Evolutionary conservation across 192 early-diverging fungal species (phyloP).

Genomic region (Haplosporangium gracile): DNA sequence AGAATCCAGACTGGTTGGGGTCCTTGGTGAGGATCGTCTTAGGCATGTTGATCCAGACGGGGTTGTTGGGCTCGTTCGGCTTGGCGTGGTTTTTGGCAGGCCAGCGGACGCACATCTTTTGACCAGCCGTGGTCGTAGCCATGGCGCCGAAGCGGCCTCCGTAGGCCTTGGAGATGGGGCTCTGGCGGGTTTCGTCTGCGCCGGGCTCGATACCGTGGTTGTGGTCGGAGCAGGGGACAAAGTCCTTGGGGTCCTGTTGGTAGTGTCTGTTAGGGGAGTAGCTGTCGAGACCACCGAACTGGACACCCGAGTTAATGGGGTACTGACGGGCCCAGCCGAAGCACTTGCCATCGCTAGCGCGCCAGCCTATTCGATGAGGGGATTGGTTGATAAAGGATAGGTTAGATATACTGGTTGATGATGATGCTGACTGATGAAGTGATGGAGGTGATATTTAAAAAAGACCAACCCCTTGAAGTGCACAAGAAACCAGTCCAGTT

Average conservation of each 20-base stretch:
- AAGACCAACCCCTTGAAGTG: too few species aligned
- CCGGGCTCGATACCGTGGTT: slow-evolving; percentile 24
- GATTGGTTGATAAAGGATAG: background rate
- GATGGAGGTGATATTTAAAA: too few species aligned
- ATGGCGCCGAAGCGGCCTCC: slow-evolving; percentile 35
- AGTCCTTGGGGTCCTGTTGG: slow-evolving; percentile 29
- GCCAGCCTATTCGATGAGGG: slow-evolving; percentile 10
- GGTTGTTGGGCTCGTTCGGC: slow-evolving; percentile 18
- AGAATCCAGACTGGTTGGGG: slow-evolving; percentile 26
- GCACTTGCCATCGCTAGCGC: slow-evolving; percentile 30
- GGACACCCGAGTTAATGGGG: slow-evolving; percentile 17
- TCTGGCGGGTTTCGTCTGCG: slow-evolving; percentile 28
- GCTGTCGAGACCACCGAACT: slow-evolving; percentile 28
- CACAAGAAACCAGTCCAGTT: too few species aligned
- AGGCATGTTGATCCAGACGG: slow-evolving; percentile 49
- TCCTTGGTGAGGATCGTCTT: slow-evolving; percentile 20
- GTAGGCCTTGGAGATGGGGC: slow-evolving; percentile 39
- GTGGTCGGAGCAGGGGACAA: slow-evolving; percentile 32
- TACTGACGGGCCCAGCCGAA: slow-evolving; percentile 41
- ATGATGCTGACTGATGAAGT: too few species aligned
- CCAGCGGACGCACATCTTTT: slow-evolving; percentile 49
- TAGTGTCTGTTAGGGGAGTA: slow-evolving; percentile 32
- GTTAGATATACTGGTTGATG: background rate
- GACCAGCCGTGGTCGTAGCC: slow-evolving; percentile 23
- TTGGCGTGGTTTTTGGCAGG: slow-evolving; percentile 55